Conservation (phyloP, 306 rosid genomes). For the Acmispon strigosus region DNA sequence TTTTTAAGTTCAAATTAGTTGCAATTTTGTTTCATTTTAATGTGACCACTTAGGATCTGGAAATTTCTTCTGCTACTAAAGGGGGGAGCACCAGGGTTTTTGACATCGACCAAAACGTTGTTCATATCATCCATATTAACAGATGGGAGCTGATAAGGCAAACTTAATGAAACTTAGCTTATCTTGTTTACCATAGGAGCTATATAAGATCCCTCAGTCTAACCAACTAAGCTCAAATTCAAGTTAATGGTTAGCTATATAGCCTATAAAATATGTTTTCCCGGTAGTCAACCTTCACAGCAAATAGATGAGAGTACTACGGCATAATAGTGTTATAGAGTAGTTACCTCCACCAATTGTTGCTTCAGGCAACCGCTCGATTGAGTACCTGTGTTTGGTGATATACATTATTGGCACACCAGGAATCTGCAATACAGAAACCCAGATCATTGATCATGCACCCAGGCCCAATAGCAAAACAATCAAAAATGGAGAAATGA, state of each 20-base stretch:
- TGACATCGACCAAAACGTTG: background rate
- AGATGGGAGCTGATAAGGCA: no score
- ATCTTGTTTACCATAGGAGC: background rate
- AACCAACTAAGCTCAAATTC: background rate
- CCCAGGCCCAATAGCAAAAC: background rate
- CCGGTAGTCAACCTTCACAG: background rate
- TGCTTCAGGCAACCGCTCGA: slow-evolving; percentile 90
- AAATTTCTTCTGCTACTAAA: background rate
- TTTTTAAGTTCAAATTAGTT: background rate
- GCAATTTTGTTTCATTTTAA: background rate
- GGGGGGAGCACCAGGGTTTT: background rate
- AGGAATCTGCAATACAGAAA: slow-evolving; percentile 56
- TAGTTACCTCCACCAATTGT: slow-evolving; percentile 86
- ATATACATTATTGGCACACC: slow-evolving; percentile 97
- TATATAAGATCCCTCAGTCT: background rate
- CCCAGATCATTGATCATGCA: background rate
- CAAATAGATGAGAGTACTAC: background rate
- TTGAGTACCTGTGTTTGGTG: slow-evolving; percentile 75
- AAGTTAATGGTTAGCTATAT: no score
- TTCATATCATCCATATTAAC: background rate
- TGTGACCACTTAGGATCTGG: background rate
- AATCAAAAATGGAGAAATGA: background rate
- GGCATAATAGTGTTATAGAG: background rate
- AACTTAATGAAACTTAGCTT: background rate
- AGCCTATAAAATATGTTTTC: background rate